Base-by-base conservation (phyloP, 257 asterid species). In the Lantana camara region DNA sequence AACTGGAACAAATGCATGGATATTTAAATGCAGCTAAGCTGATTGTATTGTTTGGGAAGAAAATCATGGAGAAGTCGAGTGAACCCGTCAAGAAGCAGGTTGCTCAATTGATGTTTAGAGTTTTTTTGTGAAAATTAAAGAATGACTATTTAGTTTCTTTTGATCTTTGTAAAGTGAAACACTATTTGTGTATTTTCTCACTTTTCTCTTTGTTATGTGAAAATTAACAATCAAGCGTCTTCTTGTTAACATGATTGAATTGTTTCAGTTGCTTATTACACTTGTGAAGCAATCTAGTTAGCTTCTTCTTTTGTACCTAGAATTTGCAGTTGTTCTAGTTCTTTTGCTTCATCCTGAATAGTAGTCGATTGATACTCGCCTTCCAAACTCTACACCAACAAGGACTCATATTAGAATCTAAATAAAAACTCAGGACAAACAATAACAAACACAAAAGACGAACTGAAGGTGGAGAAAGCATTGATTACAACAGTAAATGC, bases 211-310 rank as follows among this genome's bases (percentile, higher is more conserved):
- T 90, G 97, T 74, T 94, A 97, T 13, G 97, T 90, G 80, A n/a
- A 94, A 94, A 78, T 90, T 94, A 50, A 94, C 91, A 97, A 75
- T 94, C 99, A 24, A 90, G 95, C 23, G 99, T 97, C 73, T 94
- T 94, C 74, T 94, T 94, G 76, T 94, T 94, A 68, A 94, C 99
- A 77, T 94, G 99, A 84, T 96, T 94, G 77, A 94, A 94, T 68
- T 88, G 87, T 59, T 90, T 76, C 76, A 94, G 85, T 81, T 94
- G 87, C 80, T 94, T 97, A 56, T 84, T 90, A 60, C 97, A 94
- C 79, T 82, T 90, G 83, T 94, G 96, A 71, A 94, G 95, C 87
- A 81, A 68, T 82, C 83, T 94, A 66, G 85, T 74, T 75, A 94
- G 69, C 74, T 80, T 78, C 60, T 85, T 50, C 94, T 75, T 69